Evolutionary conservation across 495 filamentous ascomycete species (phyloP), one percentile per base, ranked within the genome.

Genomic region (Poronia punctata): DNA sequence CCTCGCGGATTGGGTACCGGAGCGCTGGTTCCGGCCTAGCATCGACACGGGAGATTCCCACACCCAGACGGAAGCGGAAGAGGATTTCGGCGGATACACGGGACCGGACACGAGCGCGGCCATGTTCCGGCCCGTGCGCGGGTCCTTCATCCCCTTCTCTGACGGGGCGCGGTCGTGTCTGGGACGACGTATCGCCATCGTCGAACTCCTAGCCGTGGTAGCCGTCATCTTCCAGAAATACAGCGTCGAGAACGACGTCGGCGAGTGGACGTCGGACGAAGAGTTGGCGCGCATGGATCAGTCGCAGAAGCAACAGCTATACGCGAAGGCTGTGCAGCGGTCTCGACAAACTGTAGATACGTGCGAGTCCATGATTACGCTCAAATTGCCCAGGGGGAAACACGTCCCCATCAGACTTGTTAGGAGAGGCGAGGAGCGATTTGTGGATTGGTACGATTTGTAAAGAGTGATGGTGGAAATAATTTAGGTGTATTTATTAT

Each of bases 131-230:
- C 82, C 82, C 0, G 64, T 67, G 0, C 66, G 73, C n/a, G 82
- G 83, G 2, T 68, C 77, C 2, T 88, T 71, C 49, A 62, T 88
- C 10, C 81, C 86, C 0, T 90, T 88, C 59, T 79, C 76, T 33
- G 83, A 86, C 18, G 84, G 86, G 2, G 64, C 72, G 22, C 71
- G 77, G 42, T 76, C 80, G 46, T 92, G 82, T 62, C 70, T 78
- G 47, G 85, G 72, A 43, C 71, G 74, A 38, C 74, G 75, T 49
- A 85, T 90, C 48, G 84, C 85, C 10, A 82, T 88, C 61, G 86
- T 88, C 46, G 83, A 92, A 55, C 65, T 84, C 29, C 65, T 77
- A 21, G 82, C 81, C 0, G 82, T 77, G 41, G 66, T 92, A 38
- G 72, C 80, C 1, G 70, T 76, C 7, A 60, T 88, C 6, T 82